Percentiles rank a stretch among this genome's conserved stretches.
phyloP scores from a whole-genome alignment of 2,329 filamentous ascomycete species.

The Podosphaera leucotricha region DNA sequence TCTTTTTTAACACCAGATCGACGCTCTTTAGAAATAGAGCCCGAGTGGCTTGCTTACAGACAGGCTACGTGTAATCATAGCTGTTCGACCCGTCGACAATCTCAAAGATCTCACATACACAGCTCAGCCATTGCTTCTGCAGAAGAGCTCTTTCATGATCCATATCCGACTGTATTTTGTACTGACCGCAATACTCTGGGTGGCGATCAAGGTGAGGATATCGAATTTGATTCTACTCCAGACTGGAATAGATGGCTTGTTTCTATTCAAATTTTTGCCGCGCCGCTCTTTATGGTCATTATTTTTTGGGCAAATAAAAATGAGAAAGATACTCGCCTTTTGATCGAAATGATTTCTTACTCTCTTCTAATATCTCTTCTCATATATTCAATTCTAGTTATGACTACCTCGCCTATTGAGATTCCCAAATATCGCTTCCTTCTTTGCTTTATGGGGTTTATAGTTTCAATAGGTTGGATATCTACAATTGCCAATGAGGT shows the following conservation, averaged over 20 bases:
- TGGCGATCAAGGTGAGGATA: neutral
- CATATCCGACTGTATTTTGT: conserved; percentile 3
- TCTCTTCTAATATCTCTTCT: conserved; percentile 46
- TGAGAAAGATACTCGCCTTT: conserved; percentile 28
- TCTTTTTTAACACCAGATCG: conserved; percentile 10
- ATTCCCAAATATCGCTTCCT: conserved; percentile 53
- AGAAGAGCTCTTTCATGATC: conserved; percentile 11
- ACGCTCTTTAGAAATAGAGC: conserved; percentile 17
- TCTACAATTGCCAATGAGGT: conserved; percentile 89
- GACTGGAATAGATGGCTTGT: conserved; percentile 85
- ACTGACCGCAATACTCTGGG: neutral
- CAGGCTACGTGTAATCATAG: conserved; percentile 19
- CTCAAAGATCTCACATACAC: conserved; percentile 7
- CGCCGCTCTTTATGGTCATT: conserved; percentile 59
- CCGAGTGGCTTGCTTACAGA: conserved; percentile 36
- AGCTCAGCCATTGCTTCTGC: conserved; percentile 16
- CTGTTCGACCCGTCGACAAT: neutral
- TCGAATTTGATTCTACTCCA: conserved; percentile 1
- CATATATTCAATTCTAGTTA: conserved; percentile 39
- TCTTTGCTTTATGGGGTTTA: conserved; percentile 73
- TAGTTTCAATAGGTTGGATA: conserved; percentile 87
- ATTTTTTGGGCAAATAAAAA: conserved; percentile 49
- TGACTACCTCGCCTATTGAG: conserved; percentile 41
- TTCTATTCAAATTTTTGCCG: conserved; percentile 62
- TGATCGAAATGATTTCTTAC: conserved; percentile 34